These are phyloP conservation scores for Peronosclerospora sorghi DNA, from an alignment of 352 stramenopile species.

Conservation along the genomic window DNA sequence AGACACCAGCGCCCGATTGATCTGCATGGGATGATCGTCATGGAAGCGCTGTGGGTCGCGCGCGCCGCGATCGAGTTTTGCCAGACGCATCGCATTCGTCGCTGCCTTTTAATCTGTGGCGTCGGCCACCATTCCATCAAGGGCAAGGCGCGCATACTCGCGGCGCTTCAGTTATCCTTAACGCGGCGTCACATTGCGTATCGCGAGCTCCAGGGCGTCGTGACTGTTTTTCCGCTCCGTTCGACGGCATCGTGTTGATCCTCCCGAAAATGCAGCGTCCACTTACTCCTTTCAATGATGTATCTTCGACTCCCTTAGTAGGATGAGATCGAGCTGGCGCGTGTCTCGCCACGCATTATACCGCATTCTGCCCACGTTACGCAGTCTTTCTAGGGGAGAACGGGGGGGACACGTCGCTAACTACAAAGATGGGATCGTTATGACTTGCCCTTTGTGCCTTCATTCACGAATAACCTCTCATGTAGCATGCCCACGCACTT, in stretches of 20 bases:
- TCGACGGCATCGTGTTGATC: constrained; percentile 15
- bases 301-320: too few species aligned
- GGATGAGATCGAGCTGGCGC: too few species aligned
- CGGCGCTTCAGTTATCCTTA: constrained; percentile 46
- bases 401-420: too few species aligned
- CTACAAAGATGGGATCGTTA: too few species aligned
- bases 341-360: too few species aligned
- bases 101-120: constrained; percentile 51
- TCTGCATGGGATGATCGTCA: constrained; percentile 55
- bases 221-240: constrained; percentile 58
- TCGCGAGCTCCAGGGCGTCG: constrained; percentile 37
- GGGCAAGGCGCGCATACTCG: constrained; percentile 48
- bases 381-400: too few species aligned
- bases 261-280: too few species aligned
- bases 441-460: too few species aligned
- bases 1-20: constrained; percentile 44
- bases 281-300: too few species aligned
- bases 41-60: constrained; percentile 48
- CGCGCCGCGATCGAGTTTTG: constrained; percentile 53
- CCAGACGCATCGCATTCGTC: constrained; percentile 41
- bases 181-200: constrained; percentile 48
- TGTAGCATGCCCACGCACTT: too few species aligned
- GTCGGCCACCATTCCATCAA: constrained; percentile 59
- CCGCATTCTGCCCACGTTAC: too few species aligned
- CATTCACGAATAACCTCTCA: too few species aligned